Evolutionary conservation across 192 early-diverging fungal genomes (phyloP).

Genomic region (Gaertneriomyces semiglobifer): DNA sequence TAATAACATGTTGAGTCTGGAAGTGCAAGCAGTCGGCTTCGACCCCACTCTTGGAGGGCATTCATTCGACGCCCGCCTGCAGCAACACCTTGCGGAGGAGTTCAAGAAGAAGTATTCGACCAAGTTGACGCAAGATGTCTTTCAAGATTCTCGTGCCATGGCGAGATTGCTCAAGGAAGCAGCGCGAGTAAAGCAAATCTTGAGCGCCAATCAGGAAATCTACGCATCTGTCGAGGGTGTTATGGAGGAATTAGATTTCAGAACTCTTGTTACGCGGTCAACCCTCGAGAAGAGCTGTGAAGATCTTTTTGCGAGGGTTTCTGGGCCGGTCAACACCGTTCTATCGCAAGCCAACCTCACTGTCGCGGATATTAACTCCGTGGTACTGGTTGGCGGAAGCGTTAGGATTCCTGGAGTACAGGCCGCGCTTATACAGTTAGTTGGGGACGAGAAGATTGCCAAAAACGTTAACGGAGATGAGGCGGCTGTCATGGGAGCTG

Average conservation of each 20-base stretch:
- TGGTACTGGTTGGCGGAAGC: constrained; percentile 94
- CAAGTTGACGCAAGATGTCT: constrained; percentile 54
- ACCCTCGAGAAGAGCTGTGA: constrained; percentile 69
- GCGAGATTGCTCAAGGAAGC: constrained; percentile 88
- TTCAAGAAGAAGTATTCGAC: constrained; percentile 60
- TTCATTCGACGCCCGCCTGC: constrained; percentile 78
- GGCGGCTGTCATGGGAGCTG: constrained; percentile 88
- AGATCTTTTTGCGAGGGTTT: constrained; percentile 68
- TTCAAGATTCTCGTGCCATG: constrained; percentile 76
- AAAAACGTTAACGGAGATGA: constrained; percentile 96
- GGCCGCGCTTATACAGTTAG: constrained; percentile 55
- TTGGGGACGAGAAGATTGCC: constrained; percentile 84
- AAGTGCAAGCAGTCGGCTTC: constrained; percentile 76
- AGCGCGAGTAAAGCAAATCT: constrained; percentile 90
- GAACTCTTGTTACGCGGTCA: constrained; percentile 66
- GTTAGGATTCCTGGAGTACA: constrained; percentile 87
- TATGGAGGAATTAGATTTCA: constrained; percentile 83
- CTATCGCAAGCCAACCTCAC: constrained; percentile 53
- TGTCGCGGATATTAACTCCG: constrained; percentile 64
- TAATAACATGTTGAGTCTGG: constrained; percentile 61
- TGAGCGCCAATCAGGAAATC: constrained; percentile 90
- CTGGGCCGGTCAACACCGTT: constrained; percentile 69
- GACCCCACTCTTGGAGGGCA: constrained; percentile 86
- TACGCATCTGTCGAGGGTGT: constrained; percentile 83
- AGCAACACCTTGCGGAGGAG: constrained; percentile 70